These are phyloP conservation scores for Areca catechu DNA, from an alignment of 176 grass and related monocot genomes.

Conservation along the genomic window DNA sequence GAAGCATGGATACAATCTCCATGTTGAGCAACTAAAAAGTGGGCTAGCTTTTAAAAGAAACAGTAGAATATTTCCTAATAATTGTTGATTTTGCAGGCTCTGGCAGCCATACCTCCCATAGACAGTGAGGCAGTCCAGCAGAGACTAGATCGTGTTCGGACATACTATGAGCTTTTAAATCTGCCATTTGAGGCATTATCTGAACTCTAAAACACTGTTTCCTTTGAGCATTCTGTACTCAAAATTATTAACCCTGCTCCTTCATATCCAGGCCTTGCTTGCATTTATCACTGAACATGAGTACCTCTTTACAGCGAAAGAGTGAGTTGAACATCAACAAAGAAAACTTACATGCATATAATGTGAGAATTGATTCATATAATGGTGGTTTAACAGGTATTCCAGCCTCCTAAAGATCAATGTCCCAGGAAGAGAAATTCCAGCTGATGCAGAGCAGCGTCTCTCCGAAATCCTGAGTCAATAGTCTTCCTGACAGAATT, in stretches of 20 bases:
- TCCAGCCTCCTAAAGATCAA: slow-evolving; percentile 63
- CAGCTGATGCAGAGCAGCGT: slow-evolving; percentile 61
- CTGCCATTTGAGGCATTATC: slow-evolving; percentile 67
- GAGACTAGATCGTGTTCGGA: slow-evolving; percentile 75
- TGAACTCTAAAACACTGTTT: slow-evolving; percentile 2
- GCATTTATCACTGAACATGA: slow-evolving; percentile 76
- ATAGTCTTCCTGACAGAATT: slow-evolving; percentile 15
- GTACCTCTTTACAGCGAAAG: slow-evolving; percentile 68
- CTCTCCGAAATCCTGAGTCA: slow-evolving; percentile 53
- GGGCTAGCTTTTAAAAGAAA: too few species aligned
- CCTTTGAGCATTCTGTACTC: slow-evolving; percentile 10
- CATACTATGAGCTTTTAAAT: slow-evolving; percentile 82
- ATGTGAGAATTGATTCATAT: slow-evolving; percentile 3
- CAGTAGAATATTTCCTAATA: background rate
- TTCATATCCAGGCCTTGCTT: slow-evolving; percentile 55
- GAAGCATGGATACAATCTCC: too few species aligned
- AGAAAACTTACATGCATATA: background rate
- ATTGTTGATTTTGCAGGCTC: slow-evolving; percentile 46
- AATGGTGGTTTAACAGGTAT: slow-evolving; percentile 35
- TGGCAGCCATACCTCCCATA: slow-evolving; percentile 81
- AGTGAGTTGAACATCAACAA: slow-evolving; percentile 34
- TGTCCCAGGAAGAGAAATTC: slow-evolving; percentile 90
- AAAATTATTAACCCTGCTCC: slow-evolving; percentile 21
- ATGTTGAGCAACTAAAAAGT: too few species aligned
- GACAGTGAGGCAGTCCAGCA: slow-evolving; percentile 80